Evolutionary conservation across 2,329 filamentous ascomycete species (phyloP).

Genomic region (Teratosphaeria nubilosa): DNA sequence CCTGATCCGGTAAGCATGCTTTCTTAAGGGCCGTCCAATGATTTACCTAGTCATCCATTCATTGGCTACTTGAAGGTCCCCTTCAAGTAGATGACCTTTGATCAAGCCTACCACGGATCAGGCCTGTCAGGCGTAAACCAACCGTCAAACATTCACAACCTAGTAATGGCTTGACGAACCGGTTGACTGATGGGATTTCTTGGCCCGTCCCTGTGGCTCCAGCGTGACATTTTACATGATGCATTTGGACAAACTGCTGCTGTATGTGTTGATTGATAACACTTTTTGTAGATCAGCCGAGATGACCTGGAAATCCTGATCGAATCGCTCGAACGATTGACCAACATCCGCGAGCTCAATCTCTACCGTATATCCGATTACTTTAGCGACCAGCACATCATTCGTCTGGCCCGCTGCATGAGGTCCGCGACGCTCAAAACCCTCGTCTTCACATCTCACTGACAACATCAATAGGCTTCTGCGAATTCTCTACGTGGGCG

Average conservation of each 20-base stretch:
- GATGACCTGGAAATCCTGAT: conserved; percentile 42
- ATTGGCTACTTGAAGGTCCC: neutral
- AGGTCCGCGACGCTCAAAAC: neutral
- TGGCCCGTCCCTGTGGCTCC: too few relatives aligned
- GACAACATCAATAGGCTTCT: conserved; percentile 28
- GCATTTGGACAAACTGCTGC: neutral
- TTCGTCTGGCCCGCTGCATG: conserved; percentile 36
- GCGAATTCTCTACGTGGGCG: conserved; percentile 48
- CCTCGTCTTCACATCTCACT: neutral
- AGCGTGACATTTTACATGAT: too few relatives aligned
- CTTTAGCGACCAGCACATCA: conserved; percentile 42
- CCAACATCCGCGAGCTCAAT: conserved; percentile 43
- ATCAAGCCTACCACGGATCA: too few relatives aligned
- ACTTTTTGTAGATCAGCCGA: conserved; percentile 12
- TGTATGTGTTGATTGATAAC: conserved; percentile 13
- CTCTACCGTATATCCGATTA: conserved; percentile 43
- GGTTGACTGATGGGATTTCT: too few relatives aligned
- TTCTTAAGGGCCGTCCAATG: too few relatives aligned
- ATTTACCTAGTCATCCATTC: too few relatives aligned
- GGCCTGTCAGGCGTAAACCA: too few relatives aligned
- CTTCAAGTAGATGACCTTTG: neutral
- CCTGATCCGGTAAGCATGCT: conserved; percentile 28
- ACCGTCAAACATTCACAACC: too few relatives aligned
- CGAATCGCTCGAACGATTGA: conserved; percentile 42
- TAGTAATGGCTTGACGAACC: too few relatives aligned